Conservation (phyloP, 352 stramenopile species). For the Thalassiosira mediterranea region DNA sequence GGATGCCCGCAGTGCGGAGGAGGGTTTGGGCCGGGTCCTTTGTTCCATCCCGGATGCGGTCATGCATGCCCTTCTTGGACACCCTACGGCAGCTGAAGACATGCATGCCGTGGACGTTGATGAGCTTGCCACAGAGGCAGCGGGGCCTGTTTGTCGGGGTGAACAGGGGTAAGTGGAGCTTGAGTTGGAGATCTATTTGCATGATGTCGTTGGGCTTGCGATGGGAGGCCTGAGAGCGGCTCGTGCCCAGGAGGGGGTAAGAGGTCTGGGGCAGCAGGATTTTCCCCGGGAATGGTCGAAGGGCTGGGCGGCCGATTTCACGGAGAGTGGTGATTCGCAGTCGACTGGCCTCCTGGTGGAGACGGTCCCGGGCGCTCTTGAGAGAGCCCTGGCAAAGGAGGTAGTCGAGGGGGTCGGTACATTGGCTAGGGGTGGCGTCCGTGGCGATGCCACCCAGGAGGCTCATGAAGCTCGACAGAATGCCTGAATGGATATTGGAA, state of each 20-base stretch:
- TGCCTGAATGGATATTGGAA: neutral
- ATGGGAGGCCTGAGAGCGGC: no score
- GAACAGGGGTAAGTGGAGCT: no score
- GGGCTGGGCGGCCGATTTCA: no score
- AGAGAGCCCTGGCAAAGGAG: neutral
- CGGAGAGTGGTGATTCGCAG: no score
- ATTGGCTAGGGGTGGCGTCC: neutral
- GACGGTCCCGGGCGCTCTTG: neutral
- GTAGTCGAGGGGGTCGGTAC: neutral
- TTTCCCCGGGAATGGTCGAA: no score
- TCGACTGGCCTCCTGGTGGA: neutral
- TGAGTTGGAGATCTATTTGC: no score
- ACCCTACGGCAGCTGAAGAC: conserved; percentile 3
- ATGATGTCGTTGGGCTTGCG: no score
- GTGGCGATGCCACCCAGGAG: neutral
- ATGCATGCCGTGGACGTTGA: conserved; percentile 3
- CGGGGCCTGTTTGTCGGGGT: neutral
- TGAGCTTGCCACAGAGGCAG: neutral
- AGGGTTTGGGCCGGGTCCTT: neutral
- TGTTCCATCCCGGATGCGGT: neutral
- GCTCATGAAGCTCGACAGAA: neutral
- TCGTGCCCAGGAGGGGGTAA: no score
- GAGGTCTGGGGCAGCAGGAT: no score
- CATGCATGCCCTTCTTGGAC: neutral
- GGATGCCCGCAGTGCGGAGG: neutral